Percentiles rank a stretch among this genome's conserved stretches.
Evolutionary conservation across 495 filamentous ascomycete species (phyloP).

Genomic region (Apiosordaria backusii): DNA sequence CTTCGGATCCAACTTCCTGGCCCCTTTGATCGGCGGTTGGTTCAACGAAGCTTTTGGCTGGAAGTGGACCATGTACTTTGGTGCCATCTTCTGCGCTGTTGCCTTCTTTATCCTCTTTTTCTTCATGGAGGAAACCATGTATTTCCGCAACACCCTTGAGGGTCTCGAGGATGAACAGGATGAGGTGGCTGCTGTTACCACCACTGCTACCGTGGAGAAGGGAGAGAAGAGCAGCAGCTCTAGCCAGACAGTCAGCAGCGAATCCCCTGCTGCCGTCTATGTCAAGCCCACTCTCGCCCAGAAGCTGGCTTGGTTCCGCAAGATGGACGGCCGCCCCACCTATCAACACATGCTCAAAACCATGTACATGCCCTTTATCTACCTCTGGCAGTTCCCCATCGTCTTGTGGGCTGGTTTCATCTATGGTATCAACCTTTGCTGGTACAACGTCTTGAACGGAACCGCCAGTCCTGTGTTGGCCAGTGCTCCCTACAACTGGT

Average conservation of each 20-base stretch:
- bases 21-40: conserved; percentile 59
- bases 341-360: conserved; percentile 12
- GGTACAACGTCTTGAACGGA: conserved; percentile 29
- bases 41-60: conserved; percentile 59
- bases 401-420: conserved; percentile 30
- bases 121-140: conserved; percentile 33
- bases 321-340: conserved; percentile 12
- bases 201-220: not conserved
- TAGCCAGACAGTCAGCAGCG: not conserved
- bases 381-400: conserved; percentile 26
- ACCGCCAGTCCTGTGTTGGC: conserved; percentile 21
- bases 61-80: conserved; percentile 55
- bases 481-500: conserved; percentile 23
- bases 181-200: not conserved
- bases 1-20: conserved; percentile 58
- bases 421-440: conserved; percentile 31
- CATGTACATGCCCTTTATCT: conserved; percentile 21
- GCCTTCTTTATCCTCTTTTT: conserved; percentile 42
- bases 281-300: conserved; percentile 4
- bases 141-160: conserved; percentile 23
- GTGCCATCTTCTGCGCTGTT: conserved; percentile 58
- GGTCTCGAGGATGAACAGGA: conserved; percentile 13
- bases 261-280: not conserved
- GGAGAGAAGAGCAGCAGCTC: conserved; percentile 6
- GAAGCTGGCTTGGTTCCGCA: conserved; percentile 8